Evolutionary conservation across 2,329 filamentous ascomycete genomes (phyloP).

Genomic region (Pseudogymnoascus sp.): DNA sequence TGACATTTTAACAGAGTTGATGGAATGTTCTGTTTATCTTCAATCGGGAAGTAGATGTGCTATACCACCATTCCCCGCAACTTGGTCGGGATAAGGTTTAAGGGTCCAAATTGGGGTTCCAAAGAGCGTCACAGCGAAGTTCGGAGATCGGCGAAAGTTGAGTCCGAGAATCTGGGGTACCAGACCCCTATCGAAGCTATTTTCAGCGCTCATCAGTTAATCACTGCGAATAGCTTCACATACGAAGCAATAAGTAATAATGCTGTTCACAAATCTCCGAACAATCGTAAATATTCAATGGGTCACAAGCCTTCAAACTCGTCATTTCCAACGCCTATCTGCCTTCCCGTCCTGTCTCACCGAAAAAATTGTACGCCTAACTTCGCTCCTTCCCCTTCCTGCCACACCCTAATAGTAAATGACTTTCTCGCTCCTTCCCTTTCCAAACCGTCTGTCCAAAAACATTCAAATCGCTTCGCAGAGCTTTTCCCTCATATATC

Average conservation of each 20-base stretch:
- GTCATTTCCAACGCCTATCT: background rate
- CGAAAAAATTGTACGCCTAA: background rate
- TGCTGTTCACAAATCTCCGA: background rate
- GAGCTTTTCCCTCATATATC: background rate
- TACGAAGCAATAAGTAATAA: too few species aligned
- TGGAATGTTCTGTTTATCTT: background rate
- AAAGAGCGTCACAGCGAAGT: background rate
- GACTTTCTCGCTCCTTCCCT: background rate
- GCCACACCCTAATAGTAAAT: background rate
- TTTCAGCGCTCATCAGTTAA: background rate
- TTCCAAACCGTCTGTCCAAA: background rate
- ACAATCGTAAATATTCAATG: background rate
- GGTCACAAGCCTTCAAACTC: background rate
- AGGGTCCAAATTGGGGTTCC: background rate
- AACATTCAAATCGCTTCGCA: background rate
- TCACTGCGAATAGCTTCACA: background rate
- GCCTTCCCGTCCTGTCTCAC: background rate
- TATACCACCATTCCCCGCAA: background rate
- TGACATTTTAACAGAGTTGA: too few species aligned
- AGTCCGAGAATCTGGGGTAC: background rate
- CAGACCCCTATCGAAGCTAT: background rate
- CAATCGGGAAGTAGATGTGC: background rate
- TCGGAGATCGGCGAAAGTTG: background rate
- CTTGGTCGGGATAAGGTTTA: background rate
- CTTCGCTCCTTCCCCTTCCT: background rate